Percentiles rank a stretch among this genome's conserved stretches.
Evolutionary conservation across 768 basidiomycete genomes (phyloP).

Genomic region (Asterophora lycoperdoides): DNA sequence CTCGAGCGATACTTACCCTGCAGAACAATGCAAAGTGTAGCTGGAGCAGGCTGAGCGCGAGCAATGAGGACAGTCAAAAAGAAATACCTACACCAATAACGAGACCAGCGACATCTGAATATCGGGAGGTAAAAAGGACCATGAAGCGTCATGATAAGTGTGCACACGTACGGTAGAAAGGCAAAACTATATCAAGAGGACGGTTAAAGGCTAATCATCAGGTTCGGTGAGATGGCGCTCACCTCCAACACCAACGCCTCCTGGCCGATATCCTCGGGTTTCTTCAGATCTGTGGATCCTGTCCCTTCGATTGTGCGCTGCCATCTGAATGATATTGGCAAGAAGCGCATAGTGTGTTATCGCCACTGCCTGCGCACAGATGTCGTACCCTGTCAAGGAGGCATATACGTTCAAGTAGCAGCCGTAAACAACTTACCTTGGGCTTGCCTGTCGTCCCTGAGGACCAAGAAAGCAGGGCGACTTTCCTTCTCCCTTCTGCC

Average conservation of each 20-base stretch:
- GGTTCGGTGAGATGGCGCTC: slow-evolving; percentile 6
- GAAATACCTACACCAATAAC: slow-evolving; percentile 42
- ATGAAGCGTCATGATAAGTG: slow-evolving; percentile 27
- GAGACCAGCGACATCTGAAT: slow-evolving; percentile 38
- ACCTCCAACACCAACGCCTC: slow-evolving; percentile 44
- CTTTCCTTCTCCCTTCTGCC: slow-evolving; percentile 55
- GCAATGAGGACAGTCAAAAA: slow-evolving; percentile 3
- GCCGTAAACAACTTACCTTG: slow-evolving; percentile 37
- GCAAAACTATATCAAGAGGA: slow-evolving; percentile 23
- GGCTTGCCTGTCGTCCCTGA: slow-evolving; percentile 68
- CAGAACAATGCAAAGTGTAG: slow-evolving; percentile 53
- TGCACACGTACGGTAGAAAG: slow-evolving; percentile 44
- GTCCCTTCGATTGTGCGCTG: slow-evolving; percentile 33
- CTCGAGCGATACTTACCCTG: slow-evolving; percentile 31
- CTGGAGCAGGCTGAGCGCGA: slow-evolving; percentile 26
- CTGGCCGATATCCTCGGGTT: slow-evolving; percentile 37
- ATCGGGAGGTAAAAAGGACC: slow-evolving; percentile 11
- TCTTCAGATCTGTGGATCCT: slow-evolving; percentile 22
- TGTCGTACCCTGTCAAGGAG: slow-evolving; percentile 7
- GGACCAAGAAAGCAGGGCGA: slow-evolving; percentile 62
- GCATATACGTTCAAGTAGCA: not conserved
- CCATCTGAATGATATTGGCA: slow-evolving; percentile 51
- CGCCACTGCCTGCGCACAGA: slow-evolving; percentile 38
- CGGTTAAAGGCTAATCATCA: slow-evolving; percentile 11
- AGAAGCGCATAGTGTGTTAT: slow-evolving; percentile 54